These are phyloP conservation scores for Fonsecaea monophora DNA, from an alignment of 2,329 filamentous ascomycete genomes.

Conservation along the genomic window DNA sequence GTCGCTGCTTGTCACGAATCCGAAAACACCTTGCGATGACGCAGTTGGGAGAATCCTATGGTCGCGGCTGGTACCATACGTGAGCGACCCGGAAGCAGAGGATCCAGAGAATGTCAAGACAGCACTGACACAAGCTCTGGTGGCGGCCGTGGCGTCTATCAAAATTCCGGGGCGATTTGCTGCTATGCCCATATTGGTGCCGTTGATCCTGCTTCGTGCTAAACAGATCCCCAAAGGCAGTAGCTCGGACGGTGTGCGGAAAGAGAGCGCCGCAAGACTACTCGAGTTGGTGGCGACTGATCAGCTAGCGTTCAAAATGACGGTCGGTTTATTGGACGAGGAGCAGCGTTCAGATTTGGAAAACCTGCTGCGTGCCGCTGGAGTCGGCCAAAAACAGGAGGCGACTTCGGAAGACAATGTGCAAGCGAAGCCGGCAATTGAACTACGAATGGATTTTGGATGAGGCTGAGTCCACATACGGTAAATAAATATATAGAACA, in stretches of 20 bases:
- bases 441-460: constrained; percentile 93
- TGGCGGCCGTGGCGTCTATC: constrained; percentile 65
- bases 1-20: constrained; percentile 74
- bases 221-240: constrained; percentile 63
- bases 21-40: constrained; percentile 69
- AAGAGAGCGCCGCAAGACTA: constrained; percentile 76
- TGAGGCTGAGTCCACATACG: constrained; percentile 26
- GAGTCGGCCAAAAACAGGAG: constrained; percentile 53
- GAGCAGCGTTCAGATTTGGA: constrained; percentile 80
- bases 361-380: constrained; percentile 73
- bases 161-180: constrained; percentile 41
- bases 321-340: constrained; percentile 74
- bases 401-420: constrained; percentile 56
- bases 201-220: constrained; percentile 76
- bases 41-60: constrained; percentile 76
- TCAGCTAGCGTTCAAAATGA: constrained; percentile 72
- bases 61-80: constrained; percentile 77
- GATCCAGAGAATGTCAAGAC: constrained; percentile 79
- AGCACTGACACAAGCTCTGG: constrained; percentile 75
- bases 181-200: constrained; percentile 78
- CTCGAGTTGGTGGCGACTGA: constrained; percentile 81
- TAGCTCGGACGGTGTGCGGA: constrained; percentile 57
- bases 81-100: constrained; percentile 70
- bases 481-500: constrained; percentile 4
- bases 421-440: constrained; percentile 76